Conservation (phyloP, 176 grass and related monocot species). For the Aegilops umbellulata region DNA sequence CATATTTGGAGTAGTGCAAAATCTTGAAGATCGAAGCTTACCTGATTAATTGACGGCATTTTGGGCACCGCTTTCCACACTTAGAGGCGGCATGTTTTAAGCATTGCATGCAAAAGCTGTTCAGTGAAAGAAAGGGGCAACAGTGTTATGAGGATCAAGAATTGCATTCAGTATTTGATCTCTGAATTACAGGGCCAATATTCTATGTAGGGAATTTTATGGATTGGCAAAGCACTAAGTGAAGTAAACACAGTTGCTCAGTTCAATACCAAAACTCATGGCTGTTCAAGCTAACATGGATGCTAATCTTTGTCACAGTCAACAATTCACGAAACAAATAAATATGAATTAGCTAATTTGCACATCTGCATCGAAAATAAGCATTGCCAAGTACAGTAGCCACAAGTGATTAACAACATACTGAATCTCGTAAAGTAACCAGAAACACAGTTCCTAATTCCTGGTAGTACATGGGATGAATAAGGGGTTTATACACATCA, state of each 20-base stretch:
- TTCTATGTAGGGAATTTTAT: neutral
- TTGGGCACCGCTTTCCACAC: slow-evolving; percentile 83
- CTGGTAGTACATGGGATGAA: neutral
- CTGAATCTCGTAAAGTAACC: neutral
- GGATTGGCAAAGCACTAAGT: neutral
- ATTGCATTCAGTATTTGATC: neutral
- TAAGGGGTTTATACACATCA: neutral
- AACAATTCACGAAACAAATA: neutral
- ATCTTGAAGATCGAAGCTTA: slow-evolving; percentile 3
- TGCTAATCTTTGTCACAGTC: neutral
- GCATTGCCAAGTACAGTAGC: neutral
- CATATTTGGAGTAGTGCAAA: neutral
- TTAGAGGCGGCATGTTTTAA: slow-evolving; percentile 66
- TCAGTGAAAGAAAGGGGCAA: slow-evolving; percentile 8
- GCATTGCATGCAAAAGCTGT: slow-evolving; percentile 91
- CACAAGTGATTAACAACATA: neutral
- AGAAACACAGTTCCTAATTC: neutral
- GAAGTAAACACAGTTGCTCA: neutral
- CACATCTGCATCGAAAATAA: neutral
- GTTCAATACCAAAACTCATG: neutral
- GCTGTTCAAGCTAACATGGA: slow-evolving; percentile 2
- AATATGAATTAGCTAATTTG: neutral
- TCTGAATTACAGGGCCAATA: neutral
- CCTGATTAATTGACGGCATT: slow-evolving; percentile 90
- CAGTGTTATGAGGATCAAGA: neutral